These are phyloP conservation scores for Globisporangium nunn DNA, from an alignment of 352 stramenopile genomes.

Conservation along the genomic window DNA sequence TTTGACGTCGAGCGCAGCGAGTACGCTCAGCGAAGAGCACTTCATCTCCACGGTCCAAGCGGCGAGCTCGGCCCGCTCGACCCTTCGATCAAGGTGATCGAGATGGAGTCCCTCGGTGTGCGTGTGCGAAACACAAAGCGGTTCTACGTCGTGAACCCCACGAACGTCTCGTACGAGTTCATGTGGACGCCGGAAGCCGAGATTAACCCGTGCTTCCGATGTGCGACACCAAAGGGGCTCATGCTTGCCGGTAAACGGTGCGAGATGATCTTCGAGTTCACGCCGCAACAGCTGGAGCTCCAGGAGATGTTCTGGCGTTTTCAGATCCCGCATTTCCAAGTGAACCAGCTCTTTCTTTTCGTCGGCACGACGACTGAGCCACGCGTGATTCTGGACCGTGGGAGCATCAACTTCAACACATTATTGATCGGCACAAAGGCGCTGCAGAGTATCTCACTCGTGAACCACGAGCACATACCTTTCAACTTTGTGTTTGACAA, in stretches of 20 bases:
- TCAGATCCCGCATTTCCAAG: constrained; percentile 80
- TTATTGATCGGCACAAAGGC: constrained; percentile 86
- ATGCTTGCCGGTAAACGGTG: constrained; percentile 90
- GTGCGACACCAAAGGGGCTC: constrained; percentile 84
- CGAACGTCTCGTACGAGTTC: constrained; percentile 92
- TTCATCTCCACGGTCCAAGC: constrained; percentile 67
- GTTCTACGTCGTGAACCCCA: constrained; percentile 94
- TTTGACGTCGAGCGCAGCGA: constrained; percentile 89
- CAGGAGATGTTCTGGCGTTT: constrained; percentile 93
- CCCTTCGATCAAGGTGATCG: constrained; percentile 85
- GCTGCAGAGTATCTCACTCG: constrained; percentile 81
- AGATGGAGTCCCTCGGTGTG: constrained; percentile 89
- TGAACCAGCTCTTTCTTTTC: constrained; percentile 90
- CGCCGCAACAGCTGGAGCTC: constrained; percentile 81
- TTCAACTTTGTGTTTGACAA: constrained; percentile 95
- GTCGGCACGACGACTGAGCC: constrained; percentile 89
- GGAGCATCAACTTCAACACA: constrained; percentile 90
- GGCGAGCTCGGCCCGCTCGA: constrained; percentile 83
- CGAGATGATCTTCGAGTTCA: constrained; percentile 96
- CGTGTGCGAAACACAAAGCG: constrained; percentile 88
- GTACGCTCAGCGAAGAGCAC: constrained; percentile 71
- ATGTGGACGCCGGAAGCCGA: constrained; percentile 80
- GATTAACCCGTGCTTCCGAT: constrained; percentile 79
- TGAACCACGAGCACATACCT: constrained; percentile 90
- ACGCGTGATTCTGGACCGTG: constrained; percentile 79